phyloP scores from a whole-genome alignment of 805 yeast genomes.

The Candida awuae region DNA sequence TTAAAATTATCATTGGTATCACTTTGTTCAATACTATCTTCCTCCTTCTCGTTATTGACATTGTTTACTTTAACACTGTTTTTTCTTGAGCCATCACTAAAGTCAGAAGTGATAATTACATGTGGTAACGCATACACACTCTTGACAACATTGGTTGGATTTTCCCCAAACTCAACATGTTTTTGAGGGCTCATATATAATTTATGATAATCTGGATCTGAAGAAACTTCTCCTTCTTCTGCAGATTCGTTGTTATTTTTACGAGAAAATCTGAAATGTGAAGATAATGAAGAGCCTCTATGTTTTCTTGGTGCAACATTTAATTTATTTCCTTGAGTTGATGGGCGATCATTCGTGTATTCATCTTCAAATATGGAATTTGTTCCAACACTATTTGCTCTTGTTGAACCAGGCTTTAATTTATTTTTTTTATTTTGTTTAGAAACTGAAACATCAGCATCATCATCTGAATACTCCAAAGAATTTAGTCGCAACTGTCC shows the following conservation, averaged over 20 bases:
- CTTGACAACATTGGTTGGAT: neutral
- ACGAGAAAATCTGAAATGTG: neutral
- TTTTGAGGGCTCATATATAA: neutral
- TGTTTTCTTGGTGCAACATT: neutral
- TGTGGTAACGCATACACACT: slow-evolving; percentile 4
- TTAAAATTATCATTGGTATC: neutral
- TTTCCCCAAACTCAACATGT: neutral
- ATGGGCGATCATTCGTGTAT: neutral
- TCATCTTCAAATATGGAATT: slow-evolving; percentile 5
- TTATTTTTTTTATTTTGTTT: slow-evolving; percentile 1
- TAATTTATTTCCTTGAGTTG: neutral
- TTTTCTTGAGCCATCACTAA: slow-evolving; percentile 3
- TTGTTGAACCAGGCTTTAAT: neutral
- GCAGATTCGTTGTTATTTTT: slow-evolving; percentile 1
- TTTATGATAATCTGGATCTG: slow-evolving; percentile 1
- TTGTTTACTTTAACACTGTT: slow-evolving; percentile 1
- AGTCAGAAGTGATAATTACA: slow-evolving; percentile 2
- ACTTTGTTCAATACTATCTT: neutral
- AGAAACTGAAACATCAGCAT: slow-evolving; percentile 5
- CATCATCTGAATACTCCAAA: slow-evolving; percentile 1
- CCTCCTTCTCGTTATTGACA: neutral
- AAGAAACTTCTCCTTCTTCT: slow-evolving; percentile 1
- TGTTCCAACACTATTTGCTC: neutral
- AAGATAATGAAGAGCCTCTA: neutral
- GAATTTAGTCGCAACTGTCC: neutral